phyloP scores from a whole-genome alignment of 768 basidiomycete species.

The Pisolithus orientalis region DNA sequence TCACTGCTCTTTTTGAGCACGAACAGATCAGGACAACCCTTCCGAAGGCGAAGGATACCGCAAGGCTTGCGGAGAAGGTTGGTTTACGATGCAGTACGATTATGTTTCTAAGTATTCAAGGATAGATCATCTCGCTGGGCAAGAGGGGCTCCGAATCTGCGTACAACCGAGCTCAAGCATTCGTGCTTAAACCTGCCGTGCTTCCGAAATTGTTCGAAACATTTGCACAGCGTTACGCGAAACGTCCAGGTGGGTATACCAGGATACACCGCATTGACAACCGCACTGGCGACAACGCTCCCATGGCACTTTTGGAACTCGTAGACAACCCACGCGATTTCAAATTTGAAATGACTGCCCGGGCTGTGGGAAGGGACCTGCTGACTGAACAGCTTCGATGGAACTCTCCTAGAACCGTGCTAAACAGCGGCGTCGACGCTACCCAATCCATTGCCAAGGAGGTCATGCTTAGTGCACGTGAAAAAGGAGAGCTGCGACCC shows the following conservation, averaged over 20 bases:
- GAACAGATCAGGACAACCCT: conserved; percentile 95
- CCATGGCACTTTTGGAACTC: conserved; percentile 86
- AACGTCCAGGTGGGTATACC: conserved; percentile 90
- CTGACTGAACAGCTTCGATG: conserved; percentile 48
- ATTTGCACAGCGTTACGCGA: conserved; percentile 73
- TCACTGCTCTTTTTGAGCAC: conserved; percentile 90
- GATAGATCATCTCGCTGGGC: conserved; percentile 83
- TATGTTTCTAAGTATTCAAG: conserved; percentile 3
- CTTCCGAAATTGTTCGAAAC: conserved; percentile 80
- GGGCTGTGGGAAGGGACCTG: conserved; percentile 82
- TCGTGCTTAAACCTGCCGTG: conserved; percentile 66
- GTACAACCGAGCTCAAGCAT: conserved; percentile 67
- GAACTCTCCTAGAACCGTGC: conserved; percentile 38
- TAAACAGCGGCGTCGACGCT: conserved; percentile 47
- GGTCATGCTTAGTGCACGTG: conserved; percentile 30
- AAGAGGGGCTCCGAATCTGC: conserved; percentile 74
- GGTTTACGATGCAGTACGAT: not conserved
- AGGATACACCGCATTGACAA: conserved; percentile 90
- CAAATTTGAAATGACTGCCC: conserved; percentile 81
- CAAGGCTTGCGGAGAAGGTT: conserved; percentile 90
- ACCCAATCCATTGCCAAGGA: conserved; percentile 45
- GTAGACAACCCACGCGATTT: conserved; percentile 92
- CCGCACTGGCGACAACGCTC: conserved; percentile 88
- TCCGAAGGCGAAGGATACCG: conserved; percentile 90
- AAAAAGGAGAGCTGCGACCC: conserved; percentile 45